phyloP scores from a whole-genome alignment of 2,329 filamentous ascomycete genomes.

The Apiospora rasikravindrae region DNA sequence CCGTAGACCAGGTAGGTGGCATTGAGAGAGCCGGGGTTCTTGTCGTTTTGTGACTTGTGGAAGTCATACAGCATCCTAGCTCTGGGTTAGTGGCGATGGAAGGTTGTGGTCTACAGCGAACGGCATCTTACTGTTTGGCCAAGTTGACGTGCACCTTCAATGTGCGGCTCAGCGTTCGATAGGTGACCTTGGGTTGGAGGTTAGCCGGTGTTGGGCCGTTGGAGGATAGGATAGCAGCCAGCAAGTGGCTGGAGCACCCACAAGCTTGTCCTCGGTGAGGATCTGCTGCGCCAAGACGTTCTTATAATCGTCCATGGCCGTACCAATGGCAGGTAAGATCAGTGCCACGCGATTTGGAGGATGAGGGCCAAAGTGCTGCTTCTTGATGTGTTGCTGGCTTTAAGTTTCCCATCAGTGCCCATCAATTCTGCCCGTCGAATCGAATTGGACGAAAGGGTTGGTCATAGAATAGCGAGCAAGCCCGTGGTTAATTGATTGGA shows the following conservation, averaged over 20 bases:
- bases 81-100: background rate
- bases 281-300: constrained; percentile 78
- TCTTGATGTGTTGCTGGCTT: background rate
- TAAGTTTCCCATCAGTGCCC: background rate
- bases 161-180: constrained; percentile 81
- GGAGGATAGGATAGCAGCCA: background rate
- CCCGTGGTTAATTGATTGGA: constrained; percentile 5
- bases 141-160: constrained; percentile 83
- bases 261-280: constrained; percentile 75
- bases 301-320: constrained; percentile 64
- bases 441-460: background rate
- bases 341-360: background rate
- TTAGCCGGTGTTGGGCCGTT: background rate
- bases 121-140: constrained; percentile 77
- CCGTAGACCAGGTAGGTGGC: constrained; percentile 92
- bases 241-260: constrained; percentile 45
- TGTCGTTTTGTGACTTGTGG: constrained; percentile 76
- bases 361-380: background rate
- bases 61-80: constrained; percentile 86
- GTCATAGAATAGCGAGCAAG: background rate
- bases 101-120: background rate
- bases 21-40: constrained; percentile 75
- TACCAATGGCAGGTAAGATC: background rate
- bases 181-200: constrained; percentile 70
- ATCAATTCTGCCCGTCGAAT: background rate